A percentile compares a stretch with the other conserved stretches of the same genome.
Conservation (phyloP, 2,329 filamentous ascomycete genomes). For the Madurella mycetomatis region DNA sequence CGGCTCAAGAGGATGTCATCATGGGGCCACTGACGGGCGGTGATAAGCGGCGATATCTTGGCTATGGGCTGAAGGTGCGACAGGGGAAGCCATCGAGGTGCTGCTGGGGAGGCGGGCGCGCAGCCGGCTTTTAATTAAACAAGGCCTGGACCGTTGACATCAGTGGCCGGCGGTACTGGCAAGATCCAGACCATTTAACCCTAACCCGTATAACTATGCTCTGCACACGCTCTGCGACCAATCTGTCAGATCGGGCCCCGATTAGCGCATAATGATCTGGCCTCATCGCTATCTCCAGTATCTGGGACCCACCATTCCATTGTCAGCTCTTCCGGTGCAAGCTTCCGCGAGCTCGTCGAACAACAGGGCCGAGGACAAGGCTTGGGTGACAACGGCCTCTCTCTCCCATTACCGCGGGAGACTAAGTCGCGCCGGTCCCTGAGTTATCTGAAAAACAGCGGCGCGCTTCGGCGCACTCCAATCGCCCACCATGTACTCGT, state of each 20-base stretch:
- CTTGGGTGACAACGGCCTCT: not conserved
- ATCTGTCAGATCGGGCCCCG: conserved; percentile 10
- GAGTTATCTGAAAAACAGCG: not conserved
- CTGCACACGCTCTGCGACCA: not conserved
- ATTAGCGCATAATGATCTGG: conserved; percentile 25
- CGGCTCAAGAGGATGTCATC: conserved; percentile 23
- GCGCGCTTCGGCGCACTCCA: conserved; percentile 3
- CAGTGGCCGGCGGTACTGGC: conserved; percentile 6
- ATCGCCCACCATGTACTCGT: conserved; percentile 70
- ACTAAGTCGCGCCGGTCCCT: not conserved
- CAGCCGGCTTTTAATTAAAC: no score
- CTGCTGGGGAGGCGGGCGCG: not conserved
- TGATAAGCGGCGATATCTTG: conserved; percentile 2
- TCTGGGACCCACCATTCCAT: conserved; percentile 1
- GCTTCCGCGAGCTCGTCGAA: conserved; percentile 5
- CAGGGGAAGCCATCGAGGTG: not conserved
- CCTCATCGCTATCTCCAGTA: conserved; percentile 17
- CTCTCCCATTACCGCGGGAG: not conserved
- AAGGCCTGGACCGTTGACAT: conserved; percentile 3
- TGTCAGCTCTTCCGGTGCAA: conserved; percentile 4
- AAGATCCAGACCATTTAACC: conserved; percentile 6
- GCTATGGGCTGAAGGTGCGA: not conserved
- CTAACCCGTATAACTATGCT: conserved; percentile 2
- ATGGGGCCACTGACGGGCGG: conserved; percentile 9
- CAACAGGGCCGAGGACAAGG: not conserved